A percentile compares a stretch with the other conserved stretches of the same genome.
These are phyloP conservation scores for Cylindrotheca closterium DNA, from an alignment of 108 stramenopile genomes.

Conservation along the genomic window DNA sequence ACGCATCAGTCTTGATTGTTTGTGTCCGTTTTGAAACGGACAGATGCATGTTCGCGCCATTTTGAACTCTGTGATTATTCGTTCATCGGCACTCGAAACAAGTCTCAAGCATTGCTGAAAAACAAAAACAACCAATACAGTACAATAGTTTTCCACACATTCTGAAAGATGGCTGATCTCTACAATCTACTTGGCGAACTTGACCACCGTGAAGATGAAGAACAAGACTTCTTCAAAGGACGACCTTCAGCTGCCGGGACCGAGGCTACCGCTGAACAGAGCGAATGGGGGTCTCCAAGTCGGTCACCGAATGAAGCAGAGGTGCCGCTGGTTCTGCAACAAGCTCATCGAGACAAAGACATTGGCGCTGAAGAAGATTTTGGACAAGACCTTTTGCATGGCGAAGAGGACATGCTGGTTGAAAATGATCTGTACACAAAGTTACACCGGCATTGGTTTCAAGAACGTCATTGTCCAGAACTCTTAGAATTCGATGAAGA, in stretches of 20 bases:
- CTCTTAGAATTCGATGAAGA: slow-evolving; percentile 54
- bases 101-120: too few relatives aligned
- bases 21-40: too few relatives aligned
- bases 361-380: slow-evolving; percentile 12
- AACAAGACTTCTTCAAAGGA: slow-evolving; percentile 5
- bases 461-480: slow-evolving; percentile 71
- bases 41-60: too few relatives aligned
- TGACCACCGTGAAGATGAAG: slow-evolving; percentile 34
- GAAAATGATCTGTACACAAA: slow-evolving; percentile 55
- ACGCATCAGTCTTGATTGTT: too few relatives aligned
- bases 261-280: slow-evolving; percentile 3
- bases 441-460: slow-evolving; percentile 58
- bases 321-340: slow-evolving; percentile 11
- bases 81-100: too few relatives aligned
- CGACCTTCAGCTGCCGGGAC: slow-evolving; percentile 11
- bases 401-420: slow-evolving; percentile 3
- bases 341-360: slow-evolving; percentile 1
- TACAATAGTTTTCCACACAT: too few relatives aligned
- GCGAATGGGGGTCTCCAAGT: slow-evolving; percentile 13
- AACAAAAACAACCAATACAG: too few relatives aligned
- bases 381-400: neutral
- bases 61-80: too few relatives aligned
- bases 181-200: slow-evolving; percentile 60
- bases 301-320: neutral
- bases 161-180: slow-evolving; percentile 72